Evolutionary conservation across 495 filamentous ascomycete genomes (phyloP).

Genomic region (Neurospora pannonica): DNA sequence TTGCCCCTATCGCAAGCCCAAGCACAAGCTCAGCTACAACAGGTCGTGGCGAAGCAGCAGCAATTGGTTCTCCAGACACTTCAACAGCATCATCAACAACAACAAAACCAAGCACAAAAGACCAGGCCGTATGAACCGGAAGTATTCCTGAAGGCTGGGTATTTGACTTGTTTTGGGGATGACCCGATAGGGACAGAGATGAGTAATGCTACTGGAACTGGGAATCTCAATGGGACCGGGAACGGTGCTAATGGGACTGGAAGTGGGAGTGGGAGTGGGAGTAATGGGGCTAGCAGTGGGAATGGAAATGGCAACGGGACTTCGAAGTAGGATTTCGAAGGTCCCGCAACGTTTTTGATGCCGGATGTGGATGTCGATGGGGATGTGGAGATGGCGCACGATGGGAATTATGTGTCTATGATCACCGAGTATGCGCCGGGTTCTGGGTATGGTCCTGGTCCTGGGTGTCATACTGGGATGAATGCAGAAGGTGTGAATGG

Average conservation of each 20-base stretch:
- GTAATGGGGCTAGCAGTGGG: not conserved
- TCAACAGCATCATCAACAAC: not conserved
- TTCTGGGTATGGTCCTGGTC: not conserved
- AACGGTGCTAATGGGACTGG: not conserved
- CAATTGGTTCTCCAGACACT: not conserved
- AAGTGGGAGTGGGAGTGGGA: not conserved
- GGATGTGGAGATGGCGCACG: not conserved
- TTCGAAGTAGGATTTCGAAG: not conserved
- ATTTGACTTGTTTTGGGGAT: conserved; percentile 9
- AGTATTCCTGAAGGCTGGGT: conserved; percentile 7
- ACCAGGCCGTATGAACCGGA: not conserved
- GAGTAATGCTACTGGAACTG: not conserved
- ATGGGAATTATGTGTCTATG: too few species aligned
- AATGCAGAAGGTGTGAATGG: not conserved
- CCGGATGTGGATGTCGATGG: not conserved
- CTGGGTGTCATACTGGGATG: not conserved
- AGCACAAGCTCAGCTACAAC: not conserved
- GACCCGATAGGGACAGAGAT: not conserved
- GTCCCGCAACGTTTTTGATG: not conserved
- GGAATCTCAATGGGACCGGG: not conserved
- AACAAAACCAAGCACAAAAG: too few species aligned
- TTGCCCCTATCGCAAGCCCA: not conserved
- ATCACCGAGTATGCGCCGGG: too few species aligned
- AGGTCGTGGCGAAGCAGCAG: not conserved
- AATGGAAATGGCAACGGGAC: not conserved